Conservation (phyloP, 768 basidiomycete genomes). For the Auricularia cornea region DNA sequence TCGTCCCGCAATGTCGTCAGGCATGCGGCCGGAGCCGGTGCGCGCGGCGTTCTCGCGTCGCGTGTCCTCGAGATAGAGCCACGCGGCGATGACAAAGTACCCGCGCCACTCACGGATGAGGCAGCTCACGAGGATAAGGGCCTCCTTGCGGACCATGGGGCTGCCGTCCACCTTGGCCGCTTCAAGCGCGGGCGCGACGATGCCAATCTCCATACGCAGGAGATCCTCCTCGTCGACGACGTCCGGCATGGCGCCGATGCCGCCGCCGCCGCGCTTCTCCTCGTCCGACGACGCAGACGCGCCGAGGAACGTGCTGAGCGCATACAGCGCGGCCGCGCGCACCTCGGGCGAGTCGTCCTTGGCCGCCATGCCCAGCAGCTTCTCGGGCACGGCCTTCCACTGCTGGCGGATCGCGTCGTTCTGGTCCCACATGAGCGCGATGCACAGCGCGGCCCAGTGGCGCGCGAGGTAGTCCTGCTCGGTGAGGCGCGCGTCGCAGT, state of each 20-base stretch:
- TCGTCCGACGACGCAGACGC: constrained; percentile 70
- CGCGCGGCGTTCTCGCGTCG: constrained; percentile 45
- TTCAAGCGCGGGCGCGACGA: constrained; percentile 81
- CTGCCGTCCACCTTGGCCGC: constrained; percentile 90
- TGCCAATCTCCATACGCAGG: constrained; percentile 71
- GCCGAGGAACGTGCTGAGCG: constrained; percentile 89
- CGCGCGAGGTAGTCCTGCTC: constrained; percentile 88
- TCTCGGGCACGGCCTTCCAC: constrained; percentile 73
- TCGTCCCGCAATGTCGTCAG: constrained; percentile 65
- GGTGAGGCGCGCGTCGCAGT: constrained; percentile 75
- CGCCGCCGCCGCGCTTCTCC: constrained; percentile 67
- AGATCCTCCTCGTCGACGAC: constrained; percentile 43
- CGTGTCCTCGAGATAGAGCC: constrained; percentile 94
- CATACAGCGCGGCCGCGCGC: constrained; percentile 81
- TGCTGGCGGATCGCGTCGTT: constrained; percentile 86
- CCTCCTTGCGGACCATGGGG: constrained; percentile 93
- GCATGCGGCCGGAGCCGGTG: constrained; percentile 28
- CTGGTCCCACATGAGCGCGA: constrained; percentile 90
- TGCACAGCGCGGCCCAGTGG: constrained; percentile 91
- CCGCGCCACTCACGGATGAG: constrained; percentile 95
- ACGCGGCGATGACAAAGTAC: constrained; percentile 91
- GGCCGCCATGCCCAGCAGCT: constrained; percentile 59
- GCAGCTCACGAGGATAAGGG: constrained; percentile 84
- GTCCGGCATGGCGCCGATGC: constrained; percentile 71
- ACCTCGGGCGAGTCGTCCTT: constrained; percentile 90